These are phyloP conservation scores for Gossypium aridum DNA, from an alignment of 441 rosid species.

Conservation along the genomic window DNA sequence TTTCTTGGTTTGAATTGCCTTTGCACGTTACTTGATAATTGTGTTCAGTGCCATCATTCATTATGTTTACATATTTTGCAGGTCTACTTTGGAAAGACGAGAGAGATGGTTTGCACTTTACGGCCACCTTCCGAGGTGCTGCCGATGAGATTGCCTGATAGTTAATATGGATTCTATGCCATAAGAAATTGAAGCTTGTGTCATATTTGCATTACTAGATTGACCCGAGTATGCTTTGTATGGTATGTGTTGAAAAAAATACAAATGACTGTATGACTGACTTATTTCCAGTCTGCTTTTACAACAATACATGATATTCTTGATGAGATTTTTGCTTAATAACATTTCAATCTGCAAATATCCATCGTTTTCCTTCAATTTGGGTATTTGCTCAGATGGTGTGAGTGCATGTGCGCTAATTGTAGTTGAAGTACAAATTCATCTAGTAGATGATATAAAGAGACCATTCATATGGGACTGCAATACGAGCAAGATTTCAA, in stretches of 20 bases:
- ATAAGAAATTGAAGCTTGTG: neutral
- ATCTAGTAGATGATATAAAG: too few species aligned
- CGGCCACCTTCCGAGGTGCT: conserved; percentile 78
- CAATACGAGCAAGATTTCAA: too few species aligned
- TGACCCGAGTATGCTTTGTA: neutral
- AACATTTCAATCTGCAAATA: neutral
- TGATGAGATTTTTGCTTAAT: neutral
- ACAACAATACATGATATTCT: neutral
- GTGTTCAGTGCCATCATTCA: neutral
- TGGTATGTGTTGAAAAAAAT: neutral
- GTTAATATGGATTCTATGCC: conserved; percentile 18
- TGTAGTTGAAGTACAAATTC: too few species aligned
- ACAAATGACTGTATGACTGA: neutral
- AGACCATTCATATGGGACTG: too few species aligned
- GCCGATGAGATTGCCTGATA: conserved; percentile 58
- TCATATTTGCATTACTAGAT: neutral
- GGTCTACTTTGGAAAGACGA: conserved; percentile 98
- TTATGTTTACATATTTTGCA: conserved; percentile 19
- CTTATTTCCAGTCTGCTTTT: neutral
- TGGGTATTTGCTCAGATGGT: neutral
- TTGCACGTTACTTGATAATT: neutral
- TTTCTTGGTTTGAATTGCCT: neutral
- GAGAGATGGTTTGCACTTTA: conserved; percentile 89
- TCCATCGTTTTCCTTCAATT: neutral
- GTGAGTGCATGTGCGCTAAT: too few species aligned